phyloP scores from a whole-genome alignment of 140 eudicot species.

The Ambrosia hybrid region DNA sequence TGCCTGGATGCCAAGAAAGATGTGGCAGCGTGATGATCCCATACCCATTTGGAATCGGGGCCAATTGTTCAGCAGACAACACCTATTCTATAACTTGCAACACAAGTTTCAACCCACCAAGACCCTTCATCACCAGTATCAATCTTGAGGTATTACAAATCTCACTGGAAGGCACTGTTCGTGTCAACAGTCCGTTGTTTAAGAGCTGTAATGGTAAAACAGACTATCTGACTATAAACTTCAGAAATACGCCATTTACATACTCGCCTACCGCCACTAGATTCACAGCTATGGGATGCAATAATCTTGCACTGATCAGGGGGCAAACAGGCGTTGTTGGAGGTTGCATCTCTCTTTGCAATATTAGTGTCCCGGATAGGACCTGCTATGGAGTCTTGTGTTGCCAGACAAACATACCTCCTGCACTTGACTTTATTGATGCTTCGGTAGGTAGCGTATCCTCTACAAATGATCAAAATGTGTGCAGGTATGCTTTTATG shows the following conservation, averaged over 20 bases:
- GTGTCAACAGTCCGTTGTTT: conserved; percentile 5
- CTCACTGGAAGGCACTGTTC: conserved; percentile 2
- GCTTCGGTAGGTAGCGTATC: conserved; percentile 2
- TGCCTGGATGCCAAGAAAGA: conserved; percentile 23
- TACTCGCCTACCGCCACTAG: conserved; percentile 11
- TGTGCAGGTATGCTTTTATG: conserved; percentile 10
- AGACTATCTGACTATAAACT: not conserved
- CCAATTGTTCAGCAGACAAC: conserved; percentile 24
- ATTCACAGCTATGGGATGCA: conserved; percentile 13
- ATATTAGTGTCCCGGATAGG: not conserved
- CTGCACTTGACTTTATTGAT: not conserved
- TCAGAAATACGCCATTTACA: conserved; percentile 5
- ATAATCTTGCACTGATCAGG: conserved; percentile 1
- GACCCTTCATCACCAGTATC: conserved; percentile 13
- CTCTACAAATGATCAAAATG: not conserved
- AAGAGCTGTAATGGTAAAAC: not conserved
- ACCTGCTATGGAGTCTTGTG: conserved; percentile 9
- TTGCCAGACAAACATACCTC: conserved; percentile 15
- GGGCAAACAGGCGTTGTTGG: not conserved
- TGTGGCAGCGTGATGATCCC: conserved; percentile 30
- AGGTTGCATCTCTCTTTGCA: conserved; percentile 9
- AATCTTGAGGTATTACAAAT: conserved; percentile 2
- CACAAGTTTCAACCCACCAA: conserved; percentile 12
- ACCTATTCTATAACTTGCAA: conserved; percentile 3
- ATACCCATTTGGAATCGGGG: conserved; percentile 38